phyloP scores from a whole-genome alignment of 2,329 filamentous ascomycete species.

The Cytospora piceae region DNA sequence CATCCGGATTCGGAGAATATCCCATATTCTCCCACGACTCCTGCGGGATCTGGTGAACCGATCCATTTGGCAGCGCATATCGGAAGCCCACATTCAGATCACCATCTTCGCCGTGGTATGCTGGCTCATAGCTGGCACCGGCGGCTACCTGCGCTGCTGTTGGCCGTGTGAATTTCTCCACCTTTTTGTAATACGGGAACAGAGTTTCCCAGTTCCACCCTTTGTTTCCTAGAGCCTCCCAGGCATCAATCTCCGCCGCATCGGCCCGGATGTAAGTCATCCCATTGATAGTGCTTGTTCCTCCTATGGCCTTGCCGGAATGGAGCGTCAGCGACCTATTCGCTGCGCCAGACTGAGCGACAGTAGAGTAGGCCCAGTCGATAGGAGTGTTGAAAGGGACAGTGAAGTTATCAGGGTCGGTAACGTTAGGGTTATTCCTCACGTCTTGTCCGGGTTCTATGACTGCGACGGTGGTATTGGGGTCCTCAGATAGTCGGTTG shows the following conservation, averaged over 20 bases:
- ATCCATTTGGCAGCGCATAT: conserved; percentile 40
- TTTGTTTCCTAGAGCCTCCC: conserved; percentile 47
- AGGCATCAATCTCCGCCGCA: conserved; percentile 46
- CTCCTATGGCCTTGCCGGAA: conserved; percentile 37
- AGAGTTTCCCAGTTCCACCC: conserved; percentile 52
- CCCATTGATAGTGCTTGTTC: conserved; percentile 41
- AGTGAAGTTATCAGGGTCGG: conserved; percentile 17
- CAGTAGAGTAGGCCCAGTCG: conserved; percentile 31
- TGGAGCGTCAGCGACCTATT: conserved; percentile 20
- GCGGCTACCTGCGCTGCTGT: conserved; percentile 39
- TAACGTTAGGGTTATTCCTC: conserved; percentile 32
- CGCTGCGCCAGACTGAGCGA: conserved; percentile 14
- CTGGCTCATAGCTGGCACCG: conserved; percentile 42
- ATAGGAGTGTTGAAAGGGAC: conserved; percentile 24
- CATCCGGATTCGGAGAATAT: conserved; percentile 42
- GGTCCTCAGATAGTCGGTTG: conserved; percentile 43
- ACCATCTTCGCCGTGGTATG: conserved; percentile 43
- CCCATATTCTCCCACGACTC: conserved; percentile 41
- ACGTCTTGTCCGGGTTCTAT: conserved; percentile 39
- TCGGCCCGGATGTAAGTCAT: conserved; percentile 48
- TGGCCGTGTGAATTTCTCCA: conserved; percentile 43
- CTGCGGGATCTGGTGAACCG: conserved; percentile 37
- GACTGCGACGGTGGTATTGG: conserved; percentile 41
- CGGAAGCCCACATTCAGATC: conserved; percentile 44
- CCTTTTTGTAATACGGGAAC: conserved; percentile 51